Evolutionary conservation across 106 monocot genomes (phyloP), one percentile per base, ranked within the genome.

Genomic region (Vanilla planifolia): DNA sequence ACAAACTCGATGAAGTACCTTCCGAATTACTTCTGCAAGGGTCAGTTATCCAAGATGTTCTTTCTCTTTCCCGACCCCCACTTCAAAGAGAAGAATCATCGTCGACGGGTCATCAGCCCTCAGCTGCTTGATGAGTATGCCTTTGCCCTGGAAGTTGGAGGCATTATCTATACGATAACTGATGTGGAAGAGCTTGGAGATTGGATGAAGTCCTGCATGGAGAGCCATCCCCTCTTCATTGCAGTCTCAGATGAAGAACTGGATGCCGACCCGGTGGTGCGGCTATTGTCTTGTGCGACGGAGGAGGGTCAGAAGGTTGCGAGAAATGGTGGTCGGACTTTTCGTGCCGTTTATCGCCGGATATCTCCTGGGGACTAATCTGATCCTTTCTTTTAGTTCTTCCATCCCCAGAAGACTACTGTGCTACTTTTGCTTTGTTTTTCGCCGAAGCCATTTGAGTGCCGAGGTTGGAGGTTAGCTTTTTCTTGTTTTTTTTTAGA

Each of bases 241-340:
- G 66, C 71, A 58, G 68, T 82, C 28, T 35, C 82, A 20, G 71
- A 74, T 23, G 61, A 74, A 14, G 86, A 86, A 25, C 43, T 80
- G 15, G 64, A 71, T 40, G 71, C 51, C 3, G 86, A 92, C 51
- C 86, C 82, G 3, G 82, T 82, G 4, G 82, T 80, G 6, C 53
- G 74, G 59, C 59, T 91, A 19, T 63, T 92, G 42, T 34, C 74
- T 48, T 69, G 47, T 24, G 88, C 88, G 13, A 93, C 88, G 6
- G 93, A 93, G 52, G 93, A 89, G 50, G 89, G 85, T 23, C 72
- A 93, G 66, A 93, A 93, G 72, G 93, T 93, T 15, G 88, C 79
- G 0, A 88, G 93, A 67, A 93, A 93, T 64, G 81, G 72, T 16
- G 93, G 93, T 25, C 72, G 82, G 71, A 89, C 88, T 39, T 93